Evolutionary conservation across 805 yeast species (phyloP).

Genomic region (Yamadazyma sp.): DNA sequence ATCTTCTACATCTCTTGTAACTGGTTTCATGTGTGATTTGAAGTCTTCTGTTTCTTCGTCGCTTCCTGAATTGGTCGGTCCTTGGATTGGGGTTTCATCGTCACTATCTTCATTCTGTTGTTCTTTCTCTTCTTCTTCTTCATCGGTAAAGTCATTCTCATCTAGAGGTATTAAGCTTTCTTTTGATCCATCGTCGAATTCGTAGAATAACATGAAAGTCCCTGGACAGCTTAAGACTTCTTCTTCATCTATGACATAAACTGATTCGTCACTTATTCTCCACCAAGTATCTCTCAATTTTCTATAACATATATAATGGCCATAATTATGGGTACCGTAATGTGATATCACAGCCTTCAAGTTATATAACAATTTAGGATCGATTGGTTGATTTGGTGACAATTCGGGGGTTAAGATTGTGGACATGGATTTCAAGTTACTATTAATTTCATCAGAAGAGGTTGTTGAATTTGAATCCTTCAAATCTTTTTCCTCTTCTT

Average conservation of each 20-base stretch:
- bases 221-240: slow-evolving; percentile 84
- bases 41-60: slow-evolving; percentile 5
- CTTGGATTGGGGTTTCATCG: background rate
- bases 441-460: slow-evolving; percentile 8
- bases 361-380: slow-evolving; percentile 56
- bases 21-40: slow-evolving; percentile 2
- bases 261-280: slow-evolving; percentile 90
- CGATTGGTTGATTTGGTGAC: slow-evolving; percentile 6
- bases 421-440: slow-evolving; percentile 6
- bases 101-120: background rate
- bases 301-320: slow-evolving; percentile 92
- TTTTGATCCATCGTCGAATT: slow-evolving; percentile 35
- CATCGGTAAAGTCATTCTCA: slow-evolving; percentile 16
- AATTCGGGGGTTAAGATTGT: slow-evolving; percentile 12
- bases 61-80: background rate
- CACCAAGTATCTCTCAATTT: slow-evolving; percentile 86
- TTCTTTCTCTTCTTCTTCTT: slow-evolving; percentile 12
- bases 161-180: slow-evolving; percentile 17
- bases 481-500: background rate
- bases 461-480: slow-evolving; percentile 11
- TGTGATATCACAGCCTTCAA: slow-evolving; percentile 87
- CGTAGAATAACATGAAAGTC: slow-evolving; percentile 91
- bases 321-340: slow-evolving; percentile 94
- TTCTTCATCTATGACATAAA: slow-evolving; percentile 71
- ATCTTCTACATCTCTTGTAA: slow-evolving; percentile 6